A percentile compares a stretch with the other conserved stretches of the same genome.
These are phyloP conservation scores for Cladosporium sphaerospermum DNA, from an alignment of 2,329 filamentous ascomycete species.

Conservation along the genomic window DNA sequence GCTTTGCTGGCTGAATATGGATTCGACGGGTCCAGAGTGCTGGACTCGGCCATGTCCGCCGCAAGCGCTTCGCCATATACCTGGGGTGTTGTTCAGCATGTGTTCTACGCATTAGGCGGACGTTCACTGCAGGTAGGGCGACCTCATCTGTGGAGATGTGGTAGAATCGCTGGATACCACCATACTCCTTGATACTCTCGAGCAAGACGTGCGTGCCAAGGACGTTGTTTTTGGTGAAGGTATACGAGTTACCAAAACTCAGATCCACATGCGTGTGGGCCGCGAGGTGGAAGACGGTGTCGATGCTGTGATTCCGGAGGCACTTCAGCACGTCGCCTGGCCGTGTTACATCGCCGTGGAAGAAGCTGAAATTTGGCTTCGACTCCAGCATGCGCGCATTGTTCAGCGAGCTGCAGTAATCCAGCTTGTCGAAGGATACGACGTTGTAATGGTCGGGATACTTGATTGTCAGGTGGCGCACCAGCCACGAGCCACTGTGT, in stretches of 20 bases:
- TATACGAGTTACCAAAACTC: slow-evolving; percentile 75
- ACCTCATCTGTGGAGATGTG: slow-evolving; percentile 71
- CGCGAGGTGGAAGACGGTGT: slow-evolving; percentile 77
- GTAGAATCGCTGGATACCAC: slow-evolving; percentile 62
- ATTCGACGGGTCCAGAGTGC: slow-evolving; percentile 71
- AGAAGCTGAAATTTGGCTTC: slow-evolving; percentile 68
- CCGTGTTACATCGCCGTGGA: slow-evolving; percentile 71
- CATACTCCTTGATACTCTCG: slow-evolving; percentile 67
- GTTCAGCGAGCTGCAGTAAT: slow-evolving; percentile 75
- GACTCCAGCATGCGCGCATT: slow-evolving; percentile 66
- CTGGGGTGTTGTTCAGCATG: slow-evolving; percentile 32
- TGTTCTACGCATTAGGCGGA: slow-evolving; percentile 6
- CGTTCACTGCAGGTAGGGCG: not conserved
- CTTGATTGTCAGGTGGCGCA: slow-evolving; percentile 67
- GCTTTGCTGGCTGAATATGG: slow-evolving; percentile 45
- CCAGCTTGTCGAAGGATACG: slow-evolving; percentile 77
- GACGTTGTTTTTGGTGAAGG: slow-evolving; percentile 75
- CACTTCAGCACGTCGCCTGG: slow-evolving; percentile 63
- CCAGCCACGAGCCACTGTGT: slow-evolving; percentile 70
- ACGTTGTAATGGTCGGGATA: slow-evolving; percentile 72
- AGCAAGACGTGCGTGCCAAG: slow-evolving; percentile 78
- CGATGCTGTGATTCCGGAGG: slow-evolving; percentile 64
- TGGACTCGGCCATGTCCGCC: slow-evolving; percentile 65
- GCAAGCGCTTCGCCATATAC: slow-evolving; percentile 76
- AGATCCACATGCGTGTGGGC: slow-evolving; percentile 81